Evolutionary conservation across 257 asterid genomes (phyloP), one percentile per base, ranked within the genome.

Genomic region (Petunia axillaris): DNA sequence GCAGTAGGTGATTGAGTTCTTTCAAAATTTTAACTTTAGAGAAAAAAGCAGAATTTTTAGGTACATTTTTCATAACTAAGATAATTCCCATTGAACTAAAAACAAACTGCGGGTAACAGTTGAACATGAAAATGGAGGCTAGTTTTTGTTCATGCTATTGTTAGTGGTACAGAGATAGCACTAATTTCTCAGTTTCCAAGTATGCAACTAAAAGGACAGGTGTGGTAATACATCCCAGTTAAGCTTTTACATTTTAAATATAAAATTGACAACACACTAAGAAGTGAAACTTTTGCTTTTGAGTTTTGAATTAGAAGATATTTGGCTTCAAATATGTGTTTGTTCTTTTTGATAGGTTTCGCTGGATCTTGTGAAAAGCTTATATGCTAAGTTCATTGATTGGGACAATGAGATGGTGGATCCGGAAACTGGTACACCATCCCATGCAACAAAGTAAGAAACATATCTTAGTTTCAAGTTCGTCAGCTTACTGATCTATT

Each of bases 391-490:
- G 87, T 94, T 96, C 80, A 94, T 96, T 43, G 98, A 96, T 83
- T 96, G 99, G 99, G 99, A 96, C 87, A 90, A 87, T 85, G 90
- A 89, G 84, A 96, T 96, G 99, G 93, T 92, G 87, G 99, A 96
- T 87, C 84, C 79, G 57, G 97, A 94, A 88, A 92, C 97, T 67
- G 91, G 94, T 54, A 96, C 85, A 68, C 90, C 85, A 48, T 88
- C 99, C 58, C 85, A 90, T 85, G 99, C 98, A 16, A 76, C 99
- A 68, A 96, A 96, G 99, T 96, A 86, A 90, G 96, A 81, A 82
- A 84, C 74, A 64, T 43, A 80, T 75, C 74, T 81, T 85, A 38
- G 46, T 64, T 74, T 84, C 64, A 77, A 50, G 75, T 52, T 83
- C 55, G 70, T 63, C 58, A 73, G 76, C 64, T 70, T n/a, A 46